Evolutionary conservation across 164 flowering plant species (phyloP), one percentile per base, ranked within the genome.

Genomic region (Stephania japonica): DNA sequence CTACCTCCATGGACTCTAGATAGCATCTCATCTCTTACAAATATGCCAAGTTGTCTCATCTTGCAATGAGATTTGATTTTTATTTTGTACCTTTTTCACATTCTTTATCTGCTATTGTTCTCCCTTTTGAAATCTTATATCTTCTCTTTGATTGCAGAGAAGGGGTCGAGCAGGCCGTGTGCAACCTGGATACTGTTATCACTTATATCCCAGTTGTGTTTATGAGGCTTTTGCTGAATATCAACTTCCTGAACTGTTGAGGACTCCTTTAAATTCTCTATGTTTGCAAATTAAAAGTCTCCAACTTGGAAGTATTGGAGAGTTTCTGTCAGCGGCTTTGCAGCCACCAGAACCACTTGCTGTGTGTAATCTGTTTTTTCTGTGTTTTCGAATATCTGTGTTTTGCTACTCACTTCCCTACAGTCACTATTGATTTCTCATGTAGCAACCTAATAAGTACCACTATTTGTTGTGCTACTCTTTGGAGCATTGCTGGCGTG

Each of bases 81-180:
- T 70, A 6, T 32, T 49, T 24, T 32, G 41, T 27, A 62, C 66
- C 59, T 71, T 13, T n/a, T 19, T 32, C 66, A 38, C 38, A 18
- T n/a, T 59, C 50, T 21, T 0, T 67, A 16, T 71, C 27, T 24
- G 59, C 16, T 24, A 0, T 42, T 63, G 25, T n/a, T 63, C 43
- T 43, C 16, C 23, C 19, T 8, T 50, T 19, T n/a, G 49, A 8
- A 27, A 64, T 72, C n/a, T 73, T 73, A 65, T 74, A 21, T 43
- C 14, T 66, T 71, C 4, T 47, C 13, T 74, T 84, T 74, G 44
- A 23, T 77, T 77, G 72, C 91, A 96, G 99, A 89, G 99, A 85
- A 89, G 87, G 81, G 99, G 99, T 72, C 87, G 99, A 78, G 99
- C 99, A 78, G 99, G 99, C 62, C 98, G 99, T 74, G 98, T 96